Conservation (phyloP, 1,139 yeast species). For the Protomyces inundatus region DNA sequence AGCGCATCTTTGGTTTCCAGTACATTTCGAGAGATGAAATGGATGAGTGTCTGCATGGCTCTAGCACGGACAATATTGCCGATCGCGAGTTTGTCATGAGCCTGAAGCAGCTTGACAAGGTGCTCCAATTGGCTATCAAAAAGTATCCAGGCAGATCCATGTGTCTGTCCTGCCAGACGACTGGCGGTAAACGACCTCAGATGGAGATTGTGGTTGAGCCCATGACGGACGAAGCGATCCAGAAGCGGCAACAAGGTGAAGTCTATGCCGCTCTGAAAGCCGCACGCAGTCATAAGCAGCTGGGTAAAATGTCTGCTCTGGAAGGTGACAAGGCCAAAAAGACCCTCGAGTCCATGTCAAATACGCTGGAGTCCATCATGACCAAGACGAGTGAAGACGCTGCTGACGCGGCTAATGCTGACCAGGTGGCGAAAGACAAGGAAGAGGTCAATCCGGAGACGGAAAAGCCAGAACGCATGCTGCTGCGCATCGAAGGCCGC, state of each 20-base stretch:
- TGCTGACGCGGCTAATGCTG: background rate
- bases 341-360: conserved; percentile 18
- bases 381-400: background rate
- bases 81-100: conserved; percentile 67
- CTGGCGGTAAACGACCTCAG: conserved; percentile 2
- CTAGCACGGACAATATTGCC: conserved; percentile 53
- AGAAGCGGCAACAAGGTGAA: conserved; percentile 16
- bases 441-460: background rate
- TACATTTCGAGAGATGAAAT: conserved; percentile 71
- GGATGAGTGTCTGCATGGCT: conserved; percentile 56
- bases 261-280: conserved; percentile 12
- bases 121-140: conserved; percentile 46
- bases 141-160: conserved; percentile 34
- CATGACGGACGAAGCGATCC: conserved; percentile 17
- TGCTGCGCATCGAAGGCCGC: conserved; percentile 5
- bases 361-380: conserved; percentile 18
- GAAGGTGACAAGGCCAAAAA: conserved; percentile 5
- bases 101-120: conserved; percentile 50
- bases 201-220: conserved; percentile 23
- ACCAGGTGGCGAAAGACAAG: background rate
- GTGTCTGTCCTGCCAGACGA: conserved; percentile 18
- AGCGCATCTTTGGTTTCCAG: conserved; percentile 80
- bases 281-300: conserved; percentile 13
- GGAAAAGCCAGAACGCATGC: background rate
- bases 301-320: conserved; percentile 4